Evolutionary conservation across 306 rosid genomes (phyloP).

Genomic region (Cicer pinnatifidum): DNA sequence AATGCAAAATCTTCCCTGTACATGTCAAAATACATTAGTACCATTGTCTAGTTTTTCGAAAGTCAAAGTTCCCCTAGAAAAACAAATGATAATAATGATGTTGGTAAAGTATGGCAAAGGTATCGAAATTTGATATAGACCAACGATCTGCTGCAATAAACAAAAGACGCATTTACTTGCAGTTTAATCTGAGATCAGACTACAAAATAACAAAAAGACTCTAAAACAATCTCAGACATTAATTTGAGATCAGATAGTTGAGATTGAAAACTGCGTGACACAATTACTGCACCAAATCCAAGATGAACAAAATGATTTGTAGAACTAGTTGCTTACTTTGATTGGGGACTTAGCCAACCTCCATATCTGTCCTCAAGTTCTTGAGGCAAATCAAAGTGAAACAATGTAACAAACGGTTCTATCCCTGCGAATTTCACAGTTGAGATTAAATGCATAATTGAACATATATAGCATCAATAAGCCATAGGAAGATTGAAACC

Average conservation of each 20-base stretch:
- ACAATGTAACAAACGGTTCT: conserved; percentile 57
- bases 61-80: not conserved
- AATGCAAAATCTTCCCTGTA: conserved; percentile 56
- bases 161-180: too few relatives aligned
- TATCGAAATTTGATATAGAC: not conserved
- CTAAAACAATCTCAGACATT: too few relatives aligned
- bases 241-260: too few relatives aligned
- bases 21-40: conserved; percentile 26
- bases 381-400: conserved; percentile 56
- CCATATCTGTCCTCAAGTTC: conserved; percentile 52
- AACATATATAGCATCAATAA: not conserved
- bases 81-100: not conserved
- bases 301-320: not conserved
- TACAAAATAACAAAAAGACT: too few relatives aligned
- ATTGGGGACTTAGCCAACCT: conserved; percentile 55
- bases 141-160: too few relatives aligned
- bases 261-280: too few relatives aligned
- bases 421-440: conserved; percentile 47
- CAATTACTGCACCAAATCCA: too few relatives aligned
- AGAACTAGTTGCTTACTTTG: conserved; percentile 41
- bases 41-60: not conserved
- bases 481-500: conserved; percentile 25
- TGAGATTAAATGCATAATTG: not conserved
- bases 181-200: too few relatives aligned
- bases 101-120: not conserved